Base-by-base conservation (phyloP, 495 filamentous ascomycete genomes). In the Aspergillus hancockii region DNA sequence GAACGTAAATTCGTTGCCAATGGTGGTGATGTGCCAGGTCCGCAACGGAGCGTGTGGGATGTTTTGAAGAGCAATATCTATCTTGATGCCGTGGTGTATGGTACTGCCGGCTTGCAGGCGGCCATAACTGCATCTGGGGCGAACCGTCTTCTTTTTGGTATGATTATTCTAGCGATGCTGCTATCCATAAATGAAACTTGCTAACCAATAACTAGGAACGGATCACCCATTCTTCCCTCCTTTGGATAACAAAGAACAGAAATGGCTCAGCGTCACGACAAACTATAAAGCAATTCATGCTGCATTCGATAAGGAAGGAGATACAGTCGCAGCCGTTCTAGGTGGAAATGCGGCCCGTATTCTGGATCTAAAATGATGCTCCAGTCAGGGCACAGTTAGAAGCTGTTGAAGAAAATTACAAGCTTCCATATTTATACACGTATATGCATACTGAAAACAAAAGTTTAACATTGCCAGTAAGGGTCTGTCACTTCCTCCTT, bases 181-280 rank as follows among this genome's bases (percentile, higher is more conserved):
- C 19, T 50, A n/a, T 28, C 38, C 21, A 52, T 13, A 12, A 36
- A 8, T 21, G 31, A 28, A 47, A 22, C n/a, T 45, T 46, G 28
- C 63, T 71, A 36, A 70, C 60, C 55, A 7, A n/a, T 12, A 49
- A 14, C 25, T 53, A 85, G 83, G 90, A 19, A 96, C 91, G 3
- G 93, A 97, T 71, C 91, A 97, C 75, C 93, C 93, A 0, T 98
- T 98, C 75, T 98, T 97, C 73, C 93, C 93, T 32, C 92, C 92
- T 1, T 63, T 96, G 14, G 78, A 77, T 25, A 79, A 63, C 30
- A 79, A 81, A 41, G 70, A 77, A 22, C 82, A 79, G 43, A 79
- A 88, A 62, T 98, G 93, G 93, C 78, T 83, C 59, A 98, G 93
- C 73, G 92, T 96, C 16, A 84, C 75, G 43, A 85, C 83, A 8